Evolutionary conservation across 192 early-diverging fungal genomes (phyloP).

Genomic region (Podila minutissima): DNA sequence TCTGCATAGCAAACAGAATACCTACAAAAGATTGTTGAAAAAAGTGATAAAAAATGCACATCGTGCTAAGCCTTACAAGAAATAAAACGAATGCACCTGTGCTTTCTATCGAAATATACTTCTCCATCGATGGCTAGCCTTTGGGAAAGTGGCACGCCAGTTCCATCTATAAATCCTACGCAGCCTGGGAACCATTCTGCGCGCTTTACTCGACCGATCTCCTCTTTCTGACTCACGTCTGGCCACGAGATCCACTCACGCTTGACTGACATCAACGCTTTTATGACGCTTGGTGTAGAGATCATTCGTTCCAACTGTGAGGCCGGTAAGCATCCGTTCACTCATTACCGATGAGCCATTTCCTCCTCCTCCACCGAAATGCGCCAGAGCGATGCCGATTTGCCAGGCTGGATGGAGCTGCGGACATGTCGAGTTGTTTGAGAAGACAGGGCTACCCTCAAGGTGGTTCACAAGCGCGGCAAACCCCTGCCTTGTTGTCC

Average conservation of each 20-base stretch:
- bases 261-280: conserved; percentile 1
- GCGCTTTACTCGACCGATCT: conserved; percentile 13
- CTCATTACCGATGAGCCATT: neutral
- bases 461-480: neutral
- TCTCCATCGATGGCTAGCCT: conserved; percentile 5
- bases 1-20: conserved; percentile 23
- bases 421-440: conserved; percentile 8
- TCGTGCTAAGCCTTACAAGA: no score
- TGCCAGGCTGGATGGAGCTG: conserved; percentile 11
- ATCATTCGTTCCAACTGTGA: conserved; percentile 5
- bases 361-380: neutral
- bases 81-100: neutral
- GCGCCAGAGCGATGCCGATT: conserved; percentile 14
- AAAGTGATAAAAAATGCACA: neutral
- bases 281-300: conserved; percentile 13
- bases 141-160: conserved; percentile 5
- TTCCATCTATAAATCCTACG: conserved; percentile 22
- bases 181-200: conserved; percentile 21
- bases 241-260: conserved; percentile 13
- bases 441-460: conserved; percentile 6
- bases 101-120: conserved; percentile 7
- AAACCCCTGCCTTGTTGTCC: conserved; percentile 17
- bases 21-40: no score
- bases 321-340: neutral
- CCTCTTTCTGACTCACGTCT: neutral